phyloP scores from a whole-genome alignment of 805 yeast genomes.

The Aciculoconidium aculeatum region DNA sequence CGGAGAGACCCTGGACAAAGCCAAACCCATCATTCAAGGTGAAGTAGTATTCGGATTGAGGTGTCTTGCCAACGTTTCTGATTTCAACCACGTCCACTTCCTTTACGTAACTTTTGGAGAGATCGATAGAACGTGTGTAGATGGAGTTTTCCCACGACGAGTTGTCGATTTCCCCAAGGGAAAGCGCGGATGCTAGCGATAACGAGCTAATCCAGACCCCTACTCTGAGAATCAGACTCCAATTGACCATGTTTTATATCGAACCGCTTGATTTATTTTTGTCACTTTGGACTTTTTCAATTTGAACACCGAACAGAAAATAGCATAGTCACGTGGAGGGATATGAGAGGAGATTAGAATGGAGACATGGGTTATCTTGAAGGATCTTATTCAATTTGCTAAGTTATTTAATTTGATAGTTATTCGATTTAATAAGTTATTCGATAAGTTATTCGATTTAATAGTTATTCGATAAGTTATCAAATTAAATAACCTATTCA shows the following conservation, averaged over 20 bases:
- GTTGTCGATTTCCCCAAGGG: constrained; percentile 6
- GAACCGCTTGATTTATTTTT: background rate
- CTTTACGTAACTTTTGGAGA: constrained; percentile 58
- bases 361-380: no score
- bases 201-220: no score
- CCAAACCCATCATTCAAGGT: constrained; percentile 49
- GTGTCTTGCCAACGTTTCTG: constrained; percentile 51
- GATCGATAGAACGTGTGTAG: constrained; percentile 54
- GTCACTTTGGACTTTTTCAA: background rate
- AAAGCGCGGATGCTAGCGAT: constrained; percentile 5
- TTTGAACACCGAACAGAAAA: background rate
- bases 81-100: constrained; percentile 54
- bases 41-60: constrained; percentile 51
- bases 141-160: constrained; percentile 55
- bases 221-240: no score
- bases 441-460: no score
- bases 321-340: no score
- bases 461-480: no score
- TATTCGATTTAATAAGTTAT: no score
- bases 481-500: no score
- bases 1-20: constrained; percentile 35
- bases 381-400: no score
- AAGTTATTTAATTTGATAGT: no score
- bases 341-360: no score
- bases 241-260: constrained; percentile 6